A percentile compares a stretch with the other conserved stretches of the same genome.
Evolutionary conservation across 2,329 filamentous ascomycete species (phyloP).

Genomic region (Cladophialophora carrionii): DNA sequence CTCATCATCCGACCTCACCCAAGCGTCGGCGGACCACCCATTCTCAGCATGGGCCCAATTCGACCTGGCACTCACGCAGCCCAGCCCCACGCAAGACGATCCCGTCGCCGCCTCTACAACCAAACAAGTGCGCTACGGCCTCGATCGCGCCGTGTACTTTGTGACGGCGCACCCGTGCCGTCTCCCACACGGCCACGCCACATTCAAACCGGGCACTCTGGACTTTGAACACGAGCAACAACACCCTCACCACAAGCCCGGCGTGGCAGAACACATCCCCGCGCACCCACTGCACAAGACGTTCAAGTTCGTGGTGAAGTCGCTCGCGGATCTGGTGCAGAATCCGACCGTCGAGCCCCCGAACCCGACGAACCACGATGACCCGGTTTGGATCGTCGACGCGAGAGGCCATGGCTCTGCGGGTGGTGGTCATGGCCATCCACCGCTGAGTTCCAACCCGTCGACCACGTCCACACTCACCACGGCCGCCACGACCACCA

Average conservation of each 20-base stretch:
- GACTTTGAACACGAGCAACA: constrained; percentile 23
- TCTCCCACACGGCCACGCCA: constrained; percentile 46
- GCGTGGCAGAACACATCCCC: constrained; percentile 33
- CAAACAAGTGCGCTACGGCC: constrained; percentile 43
- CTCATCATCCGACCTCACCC: constrained; percentile 22
- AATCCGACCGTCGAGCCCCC: constrained; percentile 26
- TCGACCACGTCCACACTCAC: not conserved
- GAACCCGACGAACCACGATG: constrained; percentile 13
- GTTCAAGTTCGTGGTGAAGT: constrained; percentile 33
- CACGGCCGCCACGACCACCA: not conserved
- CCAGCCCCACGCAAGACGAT: constrained; percentile 35
- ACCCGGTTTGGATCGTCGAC: constrained; percentile 35
- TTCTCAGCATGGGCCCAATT: constrained; percentile 35
- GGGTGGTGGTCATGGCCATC: not conserved
- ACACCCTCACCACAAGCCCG: constrained; percentile 25
- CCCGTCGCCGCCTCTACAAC: constrained; percentile 39
- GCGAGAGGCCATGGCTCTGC: constrained; percentile 21
- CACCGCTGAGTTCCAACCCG: not conserved
- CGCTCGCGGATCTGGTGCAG: constrained; percentile 28
- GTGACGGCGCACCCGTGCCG: constrained; percentile 59
- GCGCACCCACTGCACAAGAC: constrained; percentile 37
- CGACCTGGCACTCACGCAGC: constrained; percentile 26
- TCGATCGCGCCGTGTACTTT: constrained; percentile 58
- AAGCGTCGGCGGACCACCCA: constrained; percentile 26
- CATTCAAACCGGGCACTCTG: constrained; percentile 18